Conservation (phyloP, 176 grass and related monocot species). For the Ensete ventricosum region DNA sequence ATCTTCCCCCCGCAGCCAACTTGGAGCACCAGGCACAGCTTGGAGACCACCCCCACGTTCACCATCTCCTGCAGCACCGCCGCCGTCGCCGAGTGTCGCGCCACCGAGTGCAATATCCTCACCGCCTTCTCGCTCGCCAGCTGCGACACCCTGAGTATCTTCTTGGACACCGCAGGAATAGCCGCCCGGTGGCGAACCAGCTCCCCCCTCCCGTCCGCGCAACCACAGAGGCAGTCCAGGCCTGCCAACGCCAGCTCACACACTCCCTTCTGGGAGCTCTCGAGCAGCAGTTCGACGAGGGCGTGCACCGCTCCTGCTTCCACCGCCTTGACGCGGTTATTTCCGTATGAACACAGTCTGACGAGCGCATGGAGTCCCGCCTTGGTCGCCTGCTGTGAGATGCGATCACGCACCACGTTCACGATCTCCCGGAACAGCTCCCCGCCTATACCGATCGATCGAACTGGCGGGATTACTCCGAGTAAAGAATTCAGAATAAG, state of each 20-base stretch:
- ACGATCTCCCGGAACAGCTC: conserved; percentile 62
- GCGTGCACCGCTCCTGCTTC: conserved; percentile 39
- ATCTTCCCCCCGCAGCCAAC: conserved; percentile 41
- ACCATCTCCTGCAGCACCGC: conserved; percentile 82
- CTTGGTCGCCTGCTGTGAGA: conserved; percentile 46
- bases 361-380: conserved; percentile 48
- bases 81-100: conserved; percentile 40
- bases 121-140: conserved; percentile 63
- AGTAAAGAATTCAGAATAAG: conserved; percentile 44
- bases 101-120: conserved; percentile 51
- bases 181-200: conserved; percentile 57
- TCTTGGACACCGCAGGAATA: conserved; percentile 55
- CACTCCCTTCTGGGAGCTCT: conserved; percentile 44
- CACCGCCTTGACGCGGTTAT: conserved; percentile 61
- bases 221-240: conserved; percentile 64
- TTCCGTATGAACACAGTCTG: conserved; percentile 37
- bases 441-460: conserved; percentile 27
- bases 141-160: conserved; percentile 53
- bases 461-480: conserved; percentile 28
- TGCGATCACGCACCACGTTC: conserved; percentile 30
- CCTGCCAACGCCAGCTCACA: conserved; percentile 54
- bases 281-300: conserved; percentile 56
- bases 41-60: conserved; percentile 45
- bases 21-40: conserved; percentile 51
- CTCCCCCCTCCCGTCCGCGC: conserved; percentile 81